phyloP scores from a whole-genome alignment of 1,139 yeast genomes.

The Ogataea hybrid region DNA sequence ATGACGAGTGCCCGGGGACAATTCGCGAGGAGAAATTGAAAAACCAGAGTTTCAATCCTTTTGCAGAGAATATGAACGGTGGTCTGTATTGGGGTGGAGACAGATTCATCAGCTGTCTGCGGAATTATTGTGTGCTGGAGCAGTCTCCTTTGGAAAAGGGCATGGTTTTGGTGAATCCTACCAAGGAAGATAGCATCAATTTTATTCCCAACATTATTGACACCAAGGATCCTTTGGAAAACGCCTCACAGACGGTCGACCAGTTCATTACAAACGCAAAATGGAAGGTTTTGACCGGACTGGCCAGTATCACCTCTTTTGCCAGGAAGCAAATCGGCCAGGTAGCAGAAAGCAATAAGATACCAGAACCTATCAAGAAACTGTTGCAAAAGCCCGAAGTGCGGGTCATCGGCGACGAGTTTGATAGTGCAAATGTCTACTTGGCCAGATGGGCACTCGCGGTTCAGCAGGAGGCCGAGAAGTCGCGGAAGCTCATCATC shows the following conservation, averaged over 20 bases:
- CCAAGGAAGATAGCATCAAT: constrained; percentile 69
- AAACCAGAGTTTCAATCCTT: constrained; percentile 71
- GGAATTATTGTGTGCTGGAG: constrained; percentile 57
- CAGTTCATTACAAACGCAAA: constrained; percentile 64
- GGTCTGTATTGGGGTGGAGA: constrained; percentile 86
- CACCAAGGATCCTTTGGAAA: constrained; percentile 17
- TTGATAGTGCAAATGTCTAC: constrained; percentile 87
- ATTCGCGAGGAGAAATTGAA: constrained; percentile 55
- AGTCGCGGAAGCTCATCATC: constrained; percentile 57
- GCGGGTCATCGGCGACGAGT: constrained; percentile 77
- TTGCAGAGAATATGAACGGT: constrained; percentile 48
- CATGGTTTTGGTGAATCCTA: constrained; percentile 76
- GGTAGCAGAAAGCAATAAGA: constrained; percentile 51
- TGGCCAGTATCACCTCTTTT: constrained; percentile 76
- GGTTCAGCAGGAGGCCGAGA: constrained; percentile 90
- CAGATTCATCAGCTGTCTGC: constrained; percentile 60
- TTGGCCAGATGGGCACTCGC: constrained; percentile 97
- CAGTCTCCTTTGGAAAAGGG: constrained; percentile 70
- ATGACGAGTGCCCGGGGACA: constrained; percentile 79
- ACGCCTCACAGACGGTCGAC: constrained; percentile 33
- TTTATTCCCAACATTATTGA: constrained; percentile 59
- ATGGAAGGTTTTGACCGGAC: constrained; percentile 82
- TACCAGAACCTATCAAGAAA: constrained; percentile 60
- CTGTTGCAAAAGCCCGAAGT: constrained; percentile 79
- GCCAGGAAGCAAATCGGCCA: constrained; percentile 60